Percentiles rank a stretch among this genome's conserved stretches.
Conservation (phyloP, 2,329 filamentous ascomycete genomes). For the Trichoderma cornu-damae region DNA sequence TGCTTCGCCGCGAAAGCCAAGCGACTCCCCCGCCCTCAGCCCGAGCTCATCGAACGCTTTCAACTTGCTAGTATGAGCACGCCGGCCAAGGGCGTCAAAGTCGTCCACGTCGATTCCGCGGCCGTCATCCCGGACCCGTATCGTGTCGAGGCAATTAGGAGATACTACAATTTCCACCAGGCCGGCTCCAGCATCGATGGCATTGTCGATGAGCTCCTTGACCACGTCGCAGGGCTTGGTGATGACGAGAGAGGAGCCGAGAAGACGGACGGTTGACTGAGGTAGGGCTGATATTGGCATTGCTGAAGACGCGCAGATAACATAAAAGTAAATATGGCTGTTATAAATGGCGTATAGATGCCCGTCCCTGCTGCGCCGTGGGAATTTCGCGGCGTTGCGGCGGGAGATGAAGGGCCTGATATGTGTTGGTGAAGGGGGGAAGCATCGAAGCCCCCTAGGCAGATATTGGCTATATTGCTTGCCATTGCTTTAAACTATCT, state of each 20-base stretch:
- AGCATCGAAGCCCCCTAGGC: too few relatives aligned
- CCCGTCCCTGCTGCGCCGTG: not conserved
- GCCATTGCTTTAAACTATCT: not conserved
- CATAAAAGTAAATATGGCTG: not conserved
- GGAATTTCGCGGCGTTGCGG: not conserved
- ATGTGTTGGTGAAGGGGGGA: too few relatives aligned
- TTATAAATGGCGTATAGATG: not conserved
- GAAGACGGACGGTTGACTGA: conserved; percentile 45
- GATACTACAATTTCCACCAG: conserved; percentile 61
- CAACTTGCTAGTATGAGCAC: conserved; percentile 72
- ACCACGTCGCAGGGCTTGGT: conserved; percentile 56
- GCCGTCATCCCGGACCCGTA: conserved; percentile 72
- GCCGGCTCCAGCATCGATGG: conserved; percentile 65
- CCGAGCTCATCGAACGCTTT: conserved; percentile 57
- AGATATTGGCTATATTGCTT: too few relatives aligned
- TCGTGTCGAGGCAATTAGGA: conserved; percentile 60
- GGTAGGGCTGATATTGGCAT: conserved; percentile 51
- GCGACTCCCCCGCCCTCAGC: conserved; percentile 49
- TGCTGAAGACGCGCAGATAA: not conserved
- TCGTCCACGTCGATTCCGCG: conserved; percentile 61
- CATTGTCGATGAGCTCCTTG: conserved; percentile 75
- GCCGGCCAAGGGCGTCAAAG: conserved; percentile 55
- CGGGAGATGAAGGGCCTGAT: not conserved
- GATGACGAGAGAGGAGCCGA: conserved; percentile 58
- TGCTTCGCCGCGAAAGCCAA: conserved; percentile 75